Evolutionary conservation across 352 stramenopile genomes (phyloP).

Genomic region (Pilasporangium apinafurcum): DNA sequence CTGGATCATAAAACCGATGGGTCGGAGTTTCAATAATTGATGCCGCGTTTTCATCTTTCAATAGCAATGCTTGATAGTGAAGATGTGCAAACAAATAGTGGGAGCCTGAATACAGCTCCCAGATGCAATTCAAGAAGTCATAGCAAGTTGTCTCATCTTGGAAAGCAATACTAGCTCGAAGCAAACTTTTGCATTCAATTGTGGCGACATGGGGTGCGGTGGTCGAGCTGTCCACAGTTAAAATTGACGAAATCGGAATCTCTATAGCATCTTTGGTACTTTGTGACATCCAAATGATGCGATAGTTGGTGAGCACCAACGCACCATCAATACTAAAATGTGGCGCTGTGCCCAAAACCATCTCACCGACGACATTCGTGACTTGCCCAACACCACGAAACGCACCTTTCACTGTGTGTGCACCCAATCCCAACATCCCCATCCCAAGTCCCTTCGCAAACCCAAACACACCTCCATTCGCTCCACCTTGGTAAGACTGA

Average conservation of each 20-base stretch:
- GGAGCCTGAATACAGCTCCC: slow-evolving; percentile 53
- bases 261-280: slow-evolving; percentile 77
- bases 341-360: slow-evolving; percentile 75
- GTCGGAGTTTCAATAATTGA: slow-evolving; percentile 33
- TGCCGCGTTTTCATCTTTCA: slow-evolving; percentile 22
- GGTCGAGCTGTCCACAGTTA: slow-evolving; percentile 72
- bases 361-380: slow-evolving; percentile 82
- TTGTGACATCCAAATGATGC: slow-evolving; percentile 80
- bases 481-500: slow-evolving; percentile 82
- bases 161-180: slow-evolving; percentile 82
- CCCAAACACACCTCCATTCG: slow-evolving; percentile 78
- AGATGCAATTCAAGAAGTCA: slow-evolving; percentile 67
- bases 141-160: slow-evolving; percentile 71
- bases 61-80: slow-evolving; percentile 63
- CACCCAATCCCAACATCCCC: slow-evolving; percentile 79
- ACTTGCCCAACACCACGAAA: slow-evolving; percentile 83
- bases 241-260: slow-evolving; percentile 73
- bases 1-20: slow-evolving; percentile 59
- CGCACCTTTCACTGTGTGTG: slow-evolving; percentile 82
- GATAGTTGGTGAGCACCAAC: slow-evolving; percentile 80
- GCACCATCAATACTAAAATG: slow-evolving; percentile 86
- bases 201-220: slow-evolving; percentile 79
- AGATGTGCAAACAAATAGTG: slow-evolving; percentile 75
- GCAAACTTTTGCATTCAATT: slow-evolving; percentile 78
- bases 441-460: slow-evolving; percentile 86